Base-by-base conservation (phyloP, 805 yeast species). In the Ascoidea asiatica region DNA sequence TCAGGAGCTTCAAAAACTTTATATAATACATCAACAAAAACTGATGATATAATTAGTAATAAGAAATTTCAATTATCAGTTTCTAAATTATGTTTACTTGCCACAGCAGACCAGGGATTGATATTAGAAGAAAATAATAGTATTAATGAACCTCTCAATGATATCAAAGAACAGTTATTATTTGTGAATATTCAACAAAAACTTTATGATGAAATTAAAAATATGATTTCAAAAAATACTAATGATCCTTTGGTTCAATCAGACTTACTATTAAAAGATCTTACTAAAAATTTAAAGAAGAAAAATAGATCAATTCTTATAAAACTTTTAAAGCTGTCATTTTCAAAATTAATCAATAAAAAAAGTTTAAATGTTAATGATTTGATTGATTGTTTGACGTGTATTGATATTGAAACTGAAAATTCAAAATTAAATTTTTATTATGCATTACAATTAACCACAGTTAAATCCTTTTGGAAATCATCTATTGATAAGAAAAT, bases 51-150 rank as follows among this genome's bases (percentile, higher is more conserved):
- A 7, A 63, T 69, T 39, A 60, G 60, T 11, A 71, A 70, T 50
- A 72, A 71, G 52, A 75, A 71, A 51, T 53, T 81, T 19, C 77
- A 77, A 50, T 67, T 79, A 47, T 81, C 86, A 46, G 60, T 87
- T 42, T 89, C 94, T 1, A 87, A 87, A 57, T 60, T 88, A 19
- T 62, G 85, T 2, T 65, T 75, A 1, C 54, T 83, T 18, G 79
- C 78, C 0, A 57, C 67, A 1, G 46, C 48, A 17, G 53, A 50
- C 3, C 42, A 47, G 2, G 35, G 35, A 8, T 29, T 29, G 15
- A 29, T 29, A 29, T 38, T 21, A 2, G 47, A 47, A 4, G 37
- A 47, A 19, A 54, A 51, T 4, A 52, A 48, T 5, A 48, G 46
- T n/a, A 41, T 48, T 49, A 40, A 53, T 3, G 62, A 59, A 2